A percentile compares a stretch with the other conserved stretches of the same genome.
Evolutionary conservation across 306 rosid species (phyloP).

Genomic region (Notholithocarpus densiflorus): DNA sequence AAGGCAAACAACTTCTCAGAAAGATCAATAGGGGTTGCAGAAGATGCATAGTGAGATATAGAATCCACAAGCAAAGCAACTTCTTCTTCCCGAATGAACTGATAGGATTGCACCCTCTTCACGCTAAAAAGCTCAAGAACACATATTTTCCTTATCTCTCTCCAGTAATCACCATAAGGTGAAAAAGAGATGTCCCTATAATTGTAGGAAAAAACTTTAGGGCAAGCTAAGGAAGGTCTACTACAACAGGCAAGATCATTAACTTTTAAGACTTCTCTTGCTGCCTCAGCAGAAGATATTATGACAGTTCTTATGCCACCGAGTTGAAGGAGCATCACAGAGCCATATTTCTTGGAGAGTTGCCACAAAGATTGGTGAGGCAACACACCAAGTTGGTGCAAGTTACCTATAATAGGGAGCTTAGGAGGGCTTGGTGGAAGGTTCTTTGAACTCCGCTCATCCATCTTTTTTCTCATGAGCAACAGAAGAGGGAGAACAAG

Average conservation of each 20-base stretch:
- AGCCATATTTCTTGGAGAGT: constrained; percentile 24
- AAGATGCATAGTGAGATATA: constrained; percentile 11
- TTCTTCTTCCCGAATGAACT: constrained; percentile 28
- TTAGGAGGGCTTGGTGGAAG: constrained; percentile 34
- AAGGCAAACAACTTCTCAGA: background rate
- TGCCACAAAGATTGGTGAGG: constrained; percentile 18
- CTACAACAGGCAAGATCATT: constrained; percentile 26
- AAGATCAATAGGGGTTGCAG: constrained; percentile 1
- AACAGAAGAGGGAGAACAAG: constrained; percentile 1
- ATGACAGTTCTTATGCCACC: constrained; percentile 4
- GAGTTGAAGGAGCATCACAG: constrained; percentile 23
- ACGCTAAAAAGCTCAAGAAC: constrained; percentile 30
- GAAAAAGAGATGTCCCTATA: constrained; percentile 4
- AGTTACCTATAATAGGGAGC: constrained; percentile 39
- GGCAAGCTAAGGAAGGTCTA: constrained; percentile 10
- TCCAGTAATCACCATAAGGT: constrained; percentile 43
- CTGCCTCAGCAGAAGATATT: constrained; percentile 32
- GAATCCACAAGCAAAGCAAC: constrained; percentile 10
- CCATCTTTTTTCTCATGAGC: background rate
- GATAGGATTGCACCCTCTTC: constrained; percentile 29
- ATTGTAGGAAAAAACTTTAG: constrained; percentile 20
- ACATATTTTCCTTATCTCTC: constrained; percentile 30
- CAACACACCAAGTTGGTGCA: constrained; percentile 29
- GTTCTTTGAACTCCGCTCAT: background rate
- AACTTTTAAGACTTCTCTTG: constrained; percentile 20